These are phyloP conservation scores for Boeremia lycopersici DNA, from an alignment of 2,329 filamentous ascomycete species.

Conservation along the genomic window DNA sequence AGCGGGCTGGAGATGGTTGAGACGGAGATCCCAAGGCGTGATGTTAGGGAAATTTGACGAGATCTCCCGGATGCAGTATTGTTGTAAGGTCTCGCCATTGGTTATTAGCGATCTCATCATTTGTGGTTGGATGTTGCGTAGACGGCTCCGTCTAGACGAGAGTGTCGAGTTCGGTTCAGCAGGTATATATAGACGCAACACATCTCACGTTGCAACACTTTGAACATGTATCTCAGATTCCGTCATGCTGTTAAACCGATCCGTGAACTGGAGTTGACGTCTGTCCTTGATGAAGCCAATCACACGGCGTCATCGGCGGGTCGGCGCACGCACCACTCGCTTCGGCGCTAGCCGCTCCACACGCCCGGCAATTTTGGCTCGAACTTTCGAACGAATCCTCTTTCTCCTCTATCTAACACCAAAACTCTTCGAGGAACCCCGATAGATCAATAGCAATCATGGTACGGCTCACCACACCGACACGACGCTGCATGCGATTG, in stretches of 20 bases:
- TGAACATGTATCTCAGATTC: no score
- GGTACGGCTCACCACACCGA: slow-evolving; percentile 37
- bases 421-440: slow-evolving; percentile 53
- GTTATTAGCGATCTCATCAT: slow-evolving; percentile 4
- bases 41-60: slow-evolving; percentile 19
- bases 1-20: slow-evolving; percentile 89
- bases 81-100: not conserved
- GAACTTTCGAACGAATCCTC: slow-evolving; percentile 18
- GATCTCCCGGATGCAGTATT: not conserved
- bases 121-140: not conserved
- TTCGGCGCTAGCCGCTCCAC: slow-evolving; percentile 9
- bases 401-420: slow-evolving; percentile 26
- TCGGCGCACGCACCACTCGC: slow-evolving; percentile 4
- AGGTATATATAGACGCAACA: not conserved
- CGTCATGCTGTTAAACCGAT: no score
- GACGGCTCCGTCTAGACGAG: not conserved
- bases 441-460: slow-evolving; percentile 50
- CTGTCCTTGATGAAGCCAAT: not conserved
- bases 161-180: not conserved
- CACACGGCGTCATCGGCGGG: not conserved
- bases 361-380: slow-evolving; percentile 8
- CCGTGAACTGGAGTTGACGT: no score
- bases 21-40: slow-evolving; percentile 56
- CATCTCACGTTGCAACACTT: not conserved
- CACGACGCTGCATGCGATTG: slow-evolving; percentile 4